phyloP scores from a whole-genome alignment of 257 asterid species.

The Cynanchum wilfordii region DNA sequence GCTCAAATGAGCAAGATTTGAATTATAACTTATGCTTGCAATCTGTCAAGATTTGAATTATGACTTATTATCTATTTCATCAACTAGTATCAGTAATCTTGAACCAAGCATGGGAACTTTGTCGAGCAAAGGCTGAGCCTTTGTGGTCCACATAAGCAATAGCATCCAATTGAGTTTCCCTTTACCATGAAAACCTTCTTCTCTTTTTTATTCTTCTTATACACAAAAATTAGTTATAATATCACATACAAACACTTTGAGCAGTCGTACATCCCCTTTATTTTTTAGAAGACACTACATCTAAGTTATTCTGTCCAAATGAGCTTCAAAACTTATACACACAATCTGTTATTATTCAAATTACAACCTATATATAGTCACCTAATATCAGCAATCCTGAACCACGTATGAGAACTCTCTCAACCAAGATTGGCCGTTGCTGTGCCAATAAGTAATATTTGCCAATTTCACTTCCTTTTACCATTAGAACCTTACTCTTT shows the following conservation, averaged over 20 bases:
- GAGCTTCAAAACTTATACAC: neutral
- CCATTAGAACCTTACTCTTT: no score
- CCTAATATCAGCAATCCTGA: neutral
- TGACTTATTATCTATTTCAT: neutral
- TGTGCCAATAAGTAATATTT: neutral
- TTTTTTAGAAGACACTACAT: no score
- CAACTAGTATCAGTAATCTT: neutral
- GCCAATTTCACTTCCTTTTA: neutral
- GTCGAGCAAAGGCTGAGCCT: neutral
- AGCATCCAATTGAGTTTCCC: neutral
- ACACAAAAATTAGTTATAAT: neutral
- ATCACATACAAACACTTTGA: neutral
- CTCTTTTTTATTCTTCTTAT: neutral
- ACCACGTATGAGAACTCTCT: neutral
- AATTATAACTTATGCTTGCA: neutral
- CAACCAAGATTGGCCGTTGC: neutral
- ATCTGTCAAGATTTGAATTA: neutral
- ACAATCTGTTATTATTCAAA: neutral
- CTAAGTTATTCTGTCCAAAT: neutral
- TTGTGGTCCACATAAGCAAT: neutral
- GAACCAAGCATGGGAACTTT: neutral
- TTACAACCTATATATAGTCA: neutral
- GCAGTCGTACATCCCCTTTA: neutral
- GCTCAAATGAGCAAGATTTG: neutral
- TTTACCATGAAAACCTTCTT: no score